Conservation (phyloP, 352 stramenopile genomes). For the Phytophthora hybrid region DNA sequence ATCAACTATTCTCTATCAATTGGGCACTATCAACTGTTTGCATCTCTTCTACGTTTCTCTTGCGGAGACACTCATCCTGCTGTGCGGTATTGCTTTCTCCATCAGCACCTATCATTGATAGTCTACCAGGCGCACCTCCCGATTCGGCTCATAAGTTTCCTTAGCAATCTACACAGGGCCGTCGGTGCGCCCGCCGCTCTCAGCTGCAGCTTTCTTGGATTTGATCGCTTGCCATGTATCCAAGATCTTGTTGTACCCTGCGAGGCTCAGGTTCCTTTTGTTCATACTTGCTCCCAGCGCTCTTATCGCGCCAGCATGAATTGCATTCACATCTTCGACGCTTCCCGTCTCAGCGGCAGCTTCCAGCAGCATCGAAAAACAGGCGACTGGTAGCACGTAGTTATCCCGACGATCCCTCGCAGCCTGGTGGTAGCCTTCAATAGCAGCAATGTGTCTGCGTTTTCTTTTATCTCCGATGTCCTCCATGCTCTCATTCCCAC, state of each 20-base stretch:
- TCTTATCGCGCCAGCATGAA: conserved; percentile 52
- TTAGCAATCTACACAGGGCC: background rate
- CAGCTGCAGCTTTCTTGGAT: conserved; percentile 18
- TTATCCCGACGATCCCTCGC: conserved; percentile 35
- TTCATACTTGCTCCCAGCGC: conserved; percentile 29
- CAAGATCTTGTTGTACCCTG: conserved; percentile 26
- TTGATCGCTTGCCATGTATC: conserved; percentile 33
- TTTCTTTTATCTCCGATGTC: conserved; percentile 29
- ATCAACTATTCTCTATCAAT: conserved; percentile 11
- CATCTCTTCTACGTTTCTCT: background rate
- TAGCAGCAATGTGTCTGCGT: conserved; percentile 17
- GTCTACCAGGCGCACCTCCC: background rate
- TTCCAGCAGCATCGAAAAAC: conserved; percentile 54
- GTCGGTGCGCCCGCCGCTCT: background rate
- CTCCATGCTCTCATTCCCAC: conserved; percentile 10
- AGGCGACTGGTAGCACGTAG: conserved; percentile 48
- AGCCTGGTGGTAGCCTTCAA: conserved; percentile 37
- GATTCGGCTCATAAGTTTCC: background rate
- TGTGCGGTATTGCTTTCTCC: too few relatives aligned
- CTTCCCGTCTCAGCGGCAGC: conserved; percentile 37
- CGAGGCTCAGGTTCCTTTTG: conserved; percentile 23
- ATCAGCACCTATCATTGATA: too few relatives aligned
- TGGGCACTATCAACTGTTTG: background rate
- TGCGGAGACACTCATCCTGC: too few relatives aligned
- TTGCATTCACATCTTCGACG: conserved; percentile 44